These are phyloP conservation scores for Agrocybe praecox DNA, from an alignment of 768 basidiomycete genomes.

Conservation along the genomic window DNA sequence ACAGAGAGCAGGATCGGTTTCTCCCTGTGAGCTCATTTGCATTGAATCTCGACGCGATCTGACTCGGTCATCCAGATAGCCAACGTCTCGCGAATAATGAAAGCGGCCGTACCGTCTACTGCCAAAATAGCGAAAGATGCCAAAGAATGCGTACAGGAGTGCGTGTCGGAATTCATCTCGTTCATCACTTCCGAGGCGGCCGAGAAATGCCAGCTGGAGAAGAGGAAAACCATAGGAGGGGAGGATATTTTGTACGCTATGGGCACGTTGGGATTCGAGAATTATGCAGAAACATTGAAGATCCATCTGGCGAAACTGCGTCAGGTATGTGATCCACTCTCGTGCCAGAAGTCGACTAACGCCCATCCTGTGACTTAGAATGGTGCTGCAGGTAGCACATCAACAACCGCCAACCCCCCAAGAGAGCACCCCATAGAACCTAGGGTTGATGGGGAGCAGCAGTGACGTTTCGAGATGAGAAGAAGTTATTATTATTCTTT, in stretches of 20 bases:
- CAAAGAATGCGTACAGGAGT: constrained; percentile 98
- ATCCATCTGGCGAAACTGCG: constrained; percentile 91
- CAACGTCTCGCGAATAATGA: constrained; percentile 98
- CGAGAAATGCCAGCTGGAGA: constrained; percentile 92
- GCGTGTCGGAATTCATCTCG: constrained; percentile 96
- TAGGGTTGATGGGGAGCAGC: constrained; percentile 29
- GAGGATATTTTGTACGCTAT: constrained; percentile 98
- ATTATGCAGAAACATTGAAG: constrained; percentile 90
- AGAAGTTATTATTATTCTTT: neutral
- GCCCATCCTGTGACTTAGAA: constrained; percentile 7
- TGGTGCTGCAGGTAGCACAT: constrained; percentile 8
- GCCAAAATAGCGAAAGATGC: constrained; percentile 98
- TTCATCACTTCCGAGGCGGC: constrained; percentile 98
- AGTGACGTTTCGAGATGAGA: neutral
- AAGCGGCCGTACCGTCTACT: constrained; percentile 81
- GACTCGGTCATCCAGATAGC: constrained; percentile 66
- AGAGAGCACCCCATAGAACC: constrained; percentile 33
- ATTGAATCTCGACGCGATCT: neutral
- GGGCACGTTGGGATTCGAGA: constrained; percentile 89
- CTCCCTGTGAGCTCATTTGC: constrained; percentile 67
- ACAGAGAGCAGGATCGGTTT: constrained; percentile 93
- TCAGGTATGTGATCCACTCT: constrained; percentile 50
- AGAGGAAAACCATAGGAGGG: constrained; percentile 96
- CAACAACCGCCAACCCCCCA: constrained; percentile 9
- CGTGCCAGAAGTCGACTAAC: neutral